phyloP scores from a whole-genome alignment of 768 basidiomycete species.

The Cubamyces lactineus region DNA sequence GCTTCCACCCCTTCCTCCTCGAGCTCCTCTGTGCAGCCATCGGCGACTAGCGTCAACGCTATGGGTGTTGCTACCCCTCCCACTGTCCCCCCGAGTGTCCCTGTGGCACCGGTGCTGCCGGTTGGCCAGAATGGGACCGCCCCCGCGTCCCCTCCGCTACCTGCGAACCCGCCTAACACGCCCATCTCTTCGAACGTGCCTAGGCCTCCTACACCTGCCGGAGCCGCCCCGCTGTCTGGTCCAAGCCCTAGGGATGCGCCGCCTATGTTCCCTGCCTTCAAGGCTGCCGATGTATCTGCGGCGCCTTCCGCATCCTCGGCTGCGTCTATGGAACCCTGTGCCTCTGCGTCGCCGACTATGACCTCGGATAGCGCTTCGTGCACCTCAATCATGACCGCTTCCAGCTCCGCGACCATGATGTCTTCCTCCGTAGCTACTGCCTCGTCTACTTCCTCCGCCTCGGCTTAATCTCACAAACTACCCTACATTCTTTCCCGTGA shows the following conservation, averaged over 20 bases:
- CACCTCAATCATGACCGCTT: background rate
- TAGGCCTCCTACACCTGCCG: background rate
- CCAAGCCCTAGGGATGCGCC: constrained; percentile 10
- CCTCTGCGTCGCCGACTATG: background rate
- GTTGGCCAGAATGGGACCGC: background rate
- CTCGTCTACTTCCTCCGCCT: background rate
- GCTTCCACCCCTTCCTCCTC: background rate
- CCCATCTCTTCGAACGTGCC: constrained; percentile 8
- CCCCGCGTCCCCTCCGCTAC: constrained; percentile 22
- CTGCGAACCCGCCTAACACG: constrained; percentile 28
- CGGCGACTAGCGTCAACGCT: background rate
- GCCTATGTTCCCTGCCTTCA: constrained; percentile 11
- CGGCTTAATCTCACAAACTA: background rate
- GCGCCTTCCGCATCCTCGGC: background rate
- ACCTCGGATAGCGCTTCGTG: background rate
- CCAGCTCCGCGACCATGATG: background rate
- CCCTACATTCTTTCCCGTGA: background rate
- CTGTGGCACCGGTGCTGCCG: background rate
- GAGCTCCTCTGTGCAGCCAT: background rate
- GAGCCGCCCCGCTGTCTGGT: background rate
- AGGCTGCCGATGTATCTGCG: constrained; percentile 10
- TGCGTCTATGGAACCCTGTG: background rate
- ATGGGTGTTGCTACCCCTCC: constrained; percentile 10
- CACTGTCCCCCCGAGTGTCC: background rate
- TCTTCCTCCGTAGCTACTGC: background rate